Evolutionary conservation across 2,329 filamentous ascomycete genomes (phyloP).

Genomic region (Orbilia javanica): DNA sequence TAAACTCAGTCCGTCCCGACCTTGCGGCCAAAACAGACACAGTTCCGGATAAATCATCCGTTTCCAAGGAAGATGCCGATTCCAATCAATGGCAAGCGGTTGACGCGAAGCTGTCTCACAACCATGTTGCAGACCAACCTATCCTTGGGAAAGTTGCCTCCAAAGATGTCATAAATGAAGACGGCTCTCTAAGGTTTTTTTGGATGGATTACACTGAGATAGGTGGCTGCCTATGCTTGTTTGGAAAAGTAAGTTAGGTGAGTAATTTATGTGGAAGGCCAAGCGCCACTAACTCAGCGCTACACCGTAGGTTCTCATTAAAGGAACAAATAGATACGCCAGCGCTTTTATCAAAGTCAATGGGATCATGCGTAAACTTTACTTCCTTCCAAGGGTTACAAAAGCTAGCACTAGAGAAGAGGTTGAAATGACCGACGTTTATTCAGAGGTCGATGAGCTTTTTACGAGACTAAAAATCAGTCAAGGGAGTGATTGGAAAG

Average conservation of each 20-base stretch:
- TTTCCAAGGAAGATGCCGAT: constrained; percentile 73
- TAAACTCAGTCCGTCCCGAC: constrained; percentile 63
- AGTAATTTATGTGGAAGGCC: background rate
- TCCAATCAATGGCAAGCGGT: constrained; percentile 89
- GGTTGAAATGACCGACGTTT: constrained; percentile 88
- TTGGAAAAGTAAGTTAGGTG: constrained; percentile 78
- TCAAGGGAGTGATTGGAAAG: constrained; percentile 78
- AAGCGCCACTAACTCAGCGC: background rate
- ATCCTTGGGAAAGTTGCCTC: constrained; percentile 84
- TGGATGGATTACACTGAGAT: constrained; percentile 97
- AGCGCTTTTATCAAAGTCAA: constrained; percentile 97
- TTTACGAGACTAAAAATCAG: constrained; percentile 88
- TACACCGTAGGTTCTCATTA: constrained; percentile 64
- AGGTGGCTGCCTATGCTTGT: constrained; percentile 90
- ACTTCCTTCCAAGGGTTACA: constrained; percentile 84
- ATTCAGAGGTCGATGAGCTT: constrained; percentile 85
- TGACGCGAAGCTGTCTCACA: constrained; percentile 75
- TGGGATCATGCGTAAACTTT: constrained; percentile 91
- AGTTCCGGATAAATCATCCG: constrained; percentile 6
- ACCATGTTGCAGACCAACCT: constrained; percentile 19
- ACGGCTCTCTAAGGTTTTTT: constrained; percentile 92
- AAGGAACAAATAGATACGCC: constrained; percentile 80
- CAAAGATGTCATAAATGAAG: constrained; percentile 88
- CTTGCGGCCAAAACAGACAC: background rate
- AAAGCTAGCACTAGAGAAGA: constrained; percentile 75